Conservation (phyloP, 2,329 filamentous ascomycete species). For the Sarocladium brachiariae region DNA sequence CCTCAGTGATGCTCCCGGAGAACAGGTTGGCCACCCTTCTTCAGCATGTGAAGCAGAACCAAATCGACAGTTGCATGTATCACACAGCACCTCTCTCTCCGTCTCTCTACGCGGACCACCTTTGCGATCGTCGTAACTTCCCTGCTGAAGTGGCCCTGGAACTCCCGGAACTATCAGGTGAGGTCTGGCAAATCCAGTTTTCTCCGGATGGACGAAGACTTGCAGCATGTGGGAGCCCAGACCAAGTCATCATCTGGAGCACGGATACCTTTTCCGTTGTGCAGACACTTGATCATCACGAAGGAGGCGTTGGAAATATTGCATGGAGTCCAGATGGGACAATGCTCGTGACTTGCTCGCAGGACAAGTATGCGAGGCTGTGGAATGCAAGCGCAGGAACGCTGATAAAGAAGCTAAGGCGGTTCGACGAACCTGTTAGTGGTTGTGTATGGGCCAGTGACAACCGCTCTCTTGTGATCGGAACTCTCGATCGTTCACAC, state of each 20-base stretch:
- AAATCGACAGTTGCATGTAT: conserved; percentile 78
- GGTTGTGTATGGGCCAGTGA: conserved; percentile 85
- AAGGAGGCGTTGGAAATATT: conserved; percentile 67
- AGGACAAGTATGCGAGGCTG: conserved; percentile 65
- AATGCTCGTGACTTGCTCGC: conserved; percentile 76
- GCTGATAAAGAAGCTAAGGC: conserved; percentile 55
- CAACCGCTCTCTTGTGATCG: conserved; percentile 70
- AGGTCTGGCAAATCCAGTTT: conserved; percentile 89
- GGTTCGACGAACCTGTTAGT: conserved; percentile 78
- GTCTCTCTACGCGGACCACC: conserved; percentile 84
- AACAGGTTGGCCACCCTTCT: conserved; percentile 77
- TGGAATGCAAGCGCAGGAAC: conserved; percentile 66
- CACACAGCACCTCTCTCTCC: conserved; percentile 76
- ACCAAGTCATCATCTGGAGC: conserved; percentile 75
- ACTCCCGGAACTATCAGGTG: conserved; percentile 65
- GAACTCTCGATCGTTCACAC: conserved; percentile 60
- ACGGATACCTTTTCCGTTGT: conserved; percentile 61
- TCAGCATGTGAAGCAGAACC: conserved; percentile 74
- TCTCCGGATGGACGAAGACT: conserved; percentile 79
- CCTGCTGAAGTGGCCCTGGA: conserved; percentile 66
- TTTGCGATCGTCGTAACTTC: conserved; percentile 73
- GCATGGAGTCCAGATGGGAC: conserved; percentile 90
- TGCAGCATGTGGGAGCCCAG: conserved; percentile 74
- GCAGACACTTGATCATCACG: conserved; percentile 58
- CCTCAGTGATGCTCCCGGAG: conserved; percentile 93